Evolutionary conservation across 2,329 filamentous ascomycete species (phyloP), one percentile per base, ranked within the genome.

Genomic region (Cytospora piceicola): DNA sequence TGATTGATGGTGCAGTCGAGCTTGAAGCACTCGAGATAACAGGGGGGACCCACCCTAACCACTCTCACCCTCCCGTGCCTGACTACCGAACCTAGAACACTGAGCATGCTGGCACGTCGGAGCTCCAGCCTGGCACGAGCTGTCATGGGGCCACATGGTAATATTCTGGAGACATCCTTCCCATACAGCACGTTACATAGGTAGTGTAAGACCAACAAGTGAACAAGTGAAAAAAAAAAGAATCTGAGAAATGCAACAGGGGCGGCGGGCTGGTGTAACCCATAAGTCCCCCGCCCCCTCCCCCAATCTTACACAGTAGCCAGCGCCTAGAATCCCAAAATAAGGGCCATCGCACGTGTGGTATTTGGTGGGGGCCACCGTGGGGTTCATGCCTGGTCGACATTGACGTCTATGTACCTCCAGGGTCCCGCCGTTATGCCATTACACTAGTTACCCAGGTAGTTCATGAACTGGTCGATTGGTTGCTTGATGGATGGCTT

Each of bases 361-460:
- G 8, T 42, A 42, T 20, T n/a, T 42, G 39, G 39, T 42, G 46
- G 46, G 46, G 46, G 46, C 11, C 46, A n/a, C 11, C 46, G 46
- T 49, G 46, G 46, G 46, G n/a, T 24, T 24, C 11, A 22, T 42
- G 39, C 42, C n/a, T 22, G 42, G 42, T 49, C 11, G 42, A n/a
- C 20, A 24, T 49, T 24, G 46, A 24, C 46, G 3, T 49, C 46
- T 49, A 20, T 36, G 11, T 36, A 36, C 34, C 2, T 49, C 8
- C 46, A 49, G 46, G 46, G 46, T 49, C 46, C 46, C 46, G n/a
- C 46, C 46, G 46, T 49, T 49, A 4, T 49, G n/a, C 46, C n/a
- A n/a, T 6, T 49, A n/a, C n/a, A n/a, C n/a, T n/a, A n/a, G n/a
- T n/a, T n/a, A n/a, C n/a, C n/a, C n/a, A n/a, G n/a, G n/a, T n/a